Conservation (phyloP, 805 yeast genomes). For the Starmerella etchellsii region DNA sequence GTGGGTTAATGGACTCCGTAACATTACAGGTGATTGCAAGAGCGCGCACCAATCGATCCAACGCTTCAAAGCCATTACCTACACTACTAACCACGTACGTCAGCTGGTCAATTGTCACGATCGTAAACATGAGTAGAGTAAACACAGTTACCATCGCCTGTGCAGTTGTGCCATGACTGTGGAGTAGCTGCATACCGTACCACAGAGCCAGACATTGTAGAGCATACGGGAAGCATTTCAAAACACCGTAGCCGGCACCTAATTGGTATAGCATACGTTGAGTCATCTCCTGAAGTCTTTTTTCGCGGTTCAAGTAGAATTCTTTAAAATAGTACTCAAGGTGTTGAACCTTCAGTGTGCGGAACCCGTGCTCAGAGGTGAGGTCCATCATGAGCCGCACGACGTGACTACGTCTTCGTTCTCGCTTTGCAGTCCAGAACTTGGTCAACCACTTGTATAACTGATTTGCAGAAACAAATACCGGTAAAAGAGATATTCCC, state of each 20-base stretch:
- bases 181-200: slow-evolving; percentile 67
- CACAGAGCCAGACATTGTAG: slow-evolving; percentile 65
- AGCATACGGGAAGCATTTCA: slow-evolving; percentile 40
- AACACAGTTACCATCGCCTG: slow-evolving; percentile 55
- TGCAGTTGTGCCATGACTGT: slow-evolving; percentile 41
- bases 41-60: slow-evolving; percentile 14
- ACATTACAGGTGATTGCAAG: too few relatives aligned
- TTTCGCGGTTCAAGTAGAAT: slow-evolving; percentile 20
- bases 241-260: slow-evolving; percentile 55
- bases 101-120: slow-evolving; percentile 47
- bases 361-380: slow-evolving; percentile 37
- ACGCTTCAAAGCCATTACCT: slow-evolving; percentile 49
- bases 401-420: slow-evolving; percentile 10
- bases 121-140: slow-evolving; percentile 59
- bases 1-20: neutral
- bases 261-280: slow-evolving; percentile 41
- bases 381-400: slow-evolving; percentile 34
- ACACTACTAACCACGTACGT: slow-evolving; percentile 64
- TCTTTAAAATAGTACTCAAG: slow-evolving; percentile 37
- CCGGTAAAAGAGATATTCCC: slow-evolving; percentile 63
- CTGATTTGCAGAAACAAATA: slow-evolving; percentile 40
- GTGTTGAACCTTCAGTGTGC: slow-evolving; percentile 49
- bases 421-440: slow-evolving; percentile 15
- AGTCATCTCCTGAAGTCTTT: slow-evolving; percentile 32
- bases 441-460: slow-evolving; percentile 35